Conservation (phyloP, 2,329 filamentous ascomycete genomes). For the Pseudocercospora ulei region DNA sequence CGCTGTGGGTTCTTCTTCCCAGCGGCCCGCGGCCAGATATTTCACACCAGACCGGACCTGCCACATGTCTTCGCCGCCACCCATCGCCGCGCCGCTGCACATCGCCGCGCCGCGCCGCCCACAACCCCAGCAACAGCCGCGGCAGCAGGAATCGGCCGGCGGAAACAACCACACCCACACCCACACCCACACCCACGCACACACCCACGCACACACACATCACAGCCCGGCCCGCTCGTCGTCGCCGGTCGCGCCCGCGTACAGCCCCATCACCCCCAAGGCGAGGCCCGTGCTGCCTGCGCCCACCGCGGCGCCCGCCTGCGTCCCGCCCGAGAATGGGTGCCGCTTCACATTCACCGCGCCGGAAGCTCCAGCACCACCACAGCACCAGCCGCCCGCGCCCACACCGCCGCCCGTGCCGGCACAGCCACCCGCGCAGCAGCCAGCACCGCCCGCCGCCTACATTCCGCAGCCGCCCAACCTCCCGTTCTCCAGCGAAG, state of each 20-base stretch:
- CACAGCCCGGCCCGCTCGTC: slow-evolving; percentile 9
- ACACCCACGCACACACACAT: not conserved
- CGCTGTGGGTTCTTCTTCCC: too few relatives aligned
- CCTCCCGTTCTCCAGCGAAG: slow-evolving; percentile 41
- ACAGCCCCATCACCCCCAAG: slow-evolving; percentile 33
- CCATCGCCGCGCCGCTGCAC: slow-evolving; percentile 1
- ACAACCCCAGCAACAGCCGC: too few relatives aligned
- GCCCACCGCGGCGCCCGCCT: slow-evolving; percentile 8
- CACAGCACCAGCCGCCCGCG: slow-evolving; percentile 8
- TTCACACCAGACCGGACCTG: too few relatives aligned
- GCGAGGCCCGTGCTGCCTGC: slow-evolving; percentile 29
- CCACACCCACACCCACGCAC: not conserved
- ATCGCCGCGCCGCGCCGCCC: not conserved
- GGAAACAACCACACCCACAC: slow-evolving; percentile 1
- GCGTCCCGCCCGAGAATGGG: slow-evolving; percentile 20
- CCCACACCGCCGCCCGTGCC: slow-evolving; percentile 5
- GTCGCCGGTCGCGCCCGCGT: slow-evolving; percentile 26
- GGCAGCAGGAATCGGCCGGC: too few relatives aligned
- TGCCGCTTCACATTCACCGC: slow-evolving; percentile 19
- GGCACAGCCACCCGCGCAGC: slow-evolving; percentile 9
- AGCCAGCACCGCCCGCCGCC: slow-evolving; percentile 24
- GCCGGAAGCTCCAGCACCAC: slow-evolving; percentile 6
- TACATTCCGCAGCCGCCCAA: slow-evolving; percentile 40
- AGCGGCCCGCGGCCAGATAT: too few relatives aligned
- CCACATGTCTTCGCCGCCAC: slow-evolving; percentile 5